Percentiles rank a stretch among this genome's conserved stretches.
Conservation (phyloP, 495 filamentous ascomycete species). For the Penicillium verhagenii region DNA sequence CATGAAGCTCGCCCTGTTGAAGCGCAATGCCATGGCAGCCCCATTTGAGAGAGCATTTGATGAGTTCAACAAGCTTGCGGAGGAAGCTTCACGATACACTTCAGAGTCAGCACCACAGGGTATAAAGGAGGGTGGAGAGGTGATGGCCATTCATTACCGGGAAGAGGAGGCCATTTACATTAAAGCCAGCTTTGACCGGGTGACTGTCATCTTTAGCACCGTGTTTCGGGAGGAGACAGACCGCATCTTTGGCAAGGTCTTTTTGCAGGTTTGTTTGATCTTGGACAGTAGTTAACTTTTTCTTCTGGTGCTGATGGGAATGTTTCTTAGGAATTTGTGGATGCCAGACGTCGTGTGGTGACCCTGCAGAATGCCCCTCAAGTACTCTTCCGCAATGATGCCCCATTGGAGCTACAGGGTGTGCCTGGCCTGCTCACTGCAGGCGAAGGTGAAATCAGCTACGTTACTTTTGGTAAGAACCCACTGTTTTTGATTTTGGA, state of each 20-base stretch:
- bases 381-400: constrained; percentile 94
- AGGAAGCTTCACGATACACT: constrained; percentile 86
- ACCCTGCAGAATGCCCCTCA: constrained; percentile 98
- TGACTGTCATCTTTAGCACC: constrained; percentile 98
- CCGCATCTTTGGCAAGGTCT: constrained; percentile 94
- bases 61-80: constrained; percentile 79
- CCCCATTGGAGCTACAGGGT: constrained; percentile 84
- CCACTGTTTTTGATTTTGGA: background rate
- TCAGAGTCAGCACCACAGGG: constrained; percentile 90
- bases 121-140: constrained; percentile 80
- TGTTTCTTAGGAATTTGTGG: constrained; percentile 87
- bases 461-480: constrained; percentile 88
- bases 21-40: constrained; percentile 97
- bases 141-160: constrained; percentile 95
- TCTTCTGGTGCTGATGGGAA: constrained; percentile 1
- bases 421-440: constrained; percentile 75
- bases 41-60: constrained; percentile 96
- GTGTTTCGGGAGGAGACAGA: constrained; percentile 98
- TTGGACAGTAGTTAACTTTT: background rate
- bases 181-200: constrained; percentile 93
- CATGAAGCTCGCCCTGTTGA: constrained; percentile 79
- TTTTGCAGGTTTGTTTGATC: constrained; percentile 57
- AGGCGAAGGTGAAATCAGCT: constrained; percentile 81
- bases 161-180: constrained; percentile 99
- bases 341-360: constrained; percentile 74